These are phyloP conservation scores for Sordariomycetes sp. DNA, from an alignment of 2,329 filamentous ascomycete genomes.

Conservation along the genomic window DNA sequence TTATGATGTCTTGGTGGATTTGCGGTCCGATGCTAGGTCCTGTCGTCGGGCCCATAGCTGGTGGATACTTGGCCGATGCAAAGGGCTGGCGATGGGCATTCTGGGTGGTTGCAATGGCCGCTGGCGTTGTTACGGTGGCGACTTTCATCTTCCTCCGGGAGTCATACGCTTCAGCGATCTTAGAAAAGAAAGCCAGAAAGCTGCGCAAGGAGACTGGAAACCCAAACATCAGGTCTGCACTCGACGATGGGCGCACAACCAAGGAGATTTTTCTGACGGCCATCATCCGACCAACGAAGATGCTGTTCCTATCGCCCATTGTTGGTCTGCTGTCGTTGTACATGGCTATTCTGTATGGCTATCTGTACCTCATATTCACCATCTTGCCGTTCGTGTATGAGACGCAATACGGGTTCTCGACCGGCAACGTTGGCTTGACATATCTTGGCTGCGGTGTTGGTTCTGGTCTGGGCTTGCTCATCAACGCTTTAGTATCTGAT, in stretches of 20 bases:
- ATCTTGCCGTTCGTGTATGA: slow-evolving; percentile 28
- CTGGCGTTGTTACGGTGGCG: not conserved
- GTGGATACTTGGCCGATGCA: slow-evolving; percentile 30
- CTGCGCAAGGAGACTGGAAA: slow-evolving; percentile 33
- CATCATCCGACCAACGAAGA: slow-evolving; percentile 36
- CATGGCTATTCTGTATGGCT: slow-evolving; percentile 45
- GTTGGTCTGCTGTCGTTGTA: slow-evolving; percentile 42
- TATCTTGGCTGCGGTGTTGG: slow-evolving; percentile 36
- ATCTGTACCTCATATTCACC: slow-evolving; percentile 37
- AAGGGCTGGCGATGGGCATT: slow-evolving; percentile 44
- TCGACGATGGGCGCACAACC: slow-evolving; percentile 13
- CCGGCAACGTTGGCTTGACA: slow-evolving; percentile 33
- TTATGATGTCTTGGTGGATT: slow-evolving; percentile 35
- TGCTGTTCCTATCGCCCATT: slow-evolving; percentile 46
- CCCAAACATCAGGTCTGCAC: slow-evolving; percentile 13
- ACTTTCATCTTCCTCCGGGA: slow-evolving; percentile 23
- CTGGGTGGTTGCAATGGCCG: slow-evolving; percentile 34
- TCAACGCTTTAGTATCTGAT: slow-evolving; percentile 22
- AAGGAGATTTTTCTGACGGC: slow-evolving; percentile 38
- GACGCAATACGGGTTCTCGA: slow-evolving; percentile 38
- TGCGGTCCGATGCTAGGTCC: slow-evolving; percentile 41
- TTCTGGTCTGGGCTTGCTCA: slow-evolving; percentile 33
- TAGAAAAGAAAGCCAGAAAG: slow-evolving; percentile 28
- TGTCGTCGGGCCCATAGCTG: slow-evolving; percentile 39
- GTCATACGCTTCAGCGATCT: slow-evolving; percentile 29